Conservation (phyloP, 306 rosid species). For the Cucurbita argyrosperma region DNA sequence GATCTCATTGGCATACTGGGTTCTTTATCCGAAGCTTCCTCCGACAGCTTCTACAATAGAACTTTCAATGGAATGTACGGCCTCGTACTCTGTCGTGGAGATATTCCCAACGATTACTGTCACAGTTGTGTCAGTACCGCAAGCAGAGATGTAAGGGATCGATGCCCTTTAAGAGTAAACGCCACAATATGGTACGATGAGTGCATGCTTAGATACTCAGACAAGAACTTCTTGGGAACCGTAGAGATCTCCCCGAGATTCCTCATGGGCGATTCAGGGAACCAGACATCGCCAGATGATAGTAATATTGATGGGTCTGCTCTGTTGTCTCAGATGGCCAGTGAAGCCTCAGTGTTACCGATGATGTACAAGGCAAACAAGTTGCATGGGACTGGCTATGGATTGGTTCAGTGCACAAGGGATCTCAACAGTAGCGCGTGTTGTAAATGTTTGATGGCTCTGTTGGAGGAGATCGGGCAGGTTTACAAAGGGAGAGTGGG, state of each 20-base stretch:
- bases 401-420: slow-evolving; percentile 30
- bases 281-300: not conserved
- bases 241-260: not conserved
- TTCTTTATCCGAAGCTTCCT: slow-evolving; percentile 6
- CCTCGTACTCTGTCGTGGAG: slow-evolving; percentile 12
- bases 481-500: slow-evolving; percentile 6
- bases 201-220: slow-evolving; percentile 15
- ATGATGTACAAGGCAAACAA: slow-evolving; percentile 9
- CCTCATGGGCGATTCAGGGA: not conserved
- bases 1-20: not conserved
- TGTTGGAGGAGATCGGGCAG: not conserved
- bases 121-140: slow-evolving; percentile 10
- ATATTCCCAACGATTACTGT: not conserved
- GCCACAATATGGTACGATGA: slow-evolving; percentile 13
- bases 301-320: not conserved
- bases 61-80: not conserved
- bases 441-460: slow-evolving; percentile 11
- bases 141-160: not conserved
- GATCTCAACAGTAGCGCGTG: slow-evolving; percentile 11
- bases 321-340: slow-evolving; percentile 9
- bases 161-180: not conserved
- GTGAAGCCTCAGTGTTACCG: slow-evolving; percentile 4
- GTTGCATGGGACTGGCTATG: not conserved
- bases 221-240: slow-evolving; percentile 9
- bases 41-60: slow-evolving; percentile 3